Evolutionary conservation across 2,329 filamentous ascomycete genomes (phyloP).

Genomic region (Macroventuria anomochaeta): DNA sequence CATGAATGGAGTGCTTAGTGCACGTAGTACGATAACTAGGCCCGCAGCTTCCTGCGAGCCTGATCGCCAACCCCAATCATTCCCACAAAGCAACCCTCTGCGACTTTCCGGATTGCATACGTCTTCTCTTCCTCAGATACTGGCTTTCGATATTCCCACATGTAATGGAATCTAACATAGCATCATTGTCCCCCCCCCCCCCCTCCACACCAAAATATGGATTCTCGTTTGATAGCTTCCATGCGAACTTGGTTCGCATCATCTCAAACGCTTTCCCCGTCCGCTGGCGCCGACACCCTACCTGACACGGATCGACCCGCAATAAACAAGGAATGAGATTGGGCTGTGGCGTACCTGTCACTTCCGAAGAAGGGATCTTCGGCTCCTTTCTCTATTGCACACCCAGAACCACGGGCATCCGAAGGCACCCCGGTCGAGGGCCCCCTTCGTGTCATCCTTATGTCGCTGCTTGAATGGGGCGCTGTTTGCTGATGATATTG

Average conservation of each 20-base stretch:
- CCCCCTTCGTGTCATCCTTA: constrained; percentile 65
- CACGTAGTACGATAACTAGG: not conserved
- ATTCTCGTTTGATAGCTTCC: constrained; percentile 20
- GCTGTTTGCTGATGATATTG: constrained; percentile 61
- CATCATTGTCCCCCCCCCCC: constrained; percentile 22
- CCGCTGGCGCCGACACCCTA: constrained; percentile 17
- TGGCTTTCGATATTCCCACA: constrained; percentile 64
- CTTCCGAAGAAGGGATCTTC: constrained; percentile 78
- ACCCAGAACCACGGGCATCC: constrained; percentile 80
- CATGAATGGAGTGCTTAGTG: not conserved
- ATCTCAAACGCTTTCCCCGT: constrained; percentile 10
- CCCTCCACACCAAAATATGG: not conserved
- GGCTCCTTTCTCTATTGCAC: constrained; percentile 61
- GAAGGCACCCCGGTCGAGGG: constrained; percentile 71
- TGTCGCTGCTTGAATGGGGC: constrained; percentile 62
- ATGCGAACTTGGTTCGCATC: constrained; percentile 21
- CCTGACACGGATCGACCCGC: constrained; percentile 10
- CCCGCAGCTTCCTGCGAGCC: not conserved
- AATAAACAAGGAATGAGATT: constrained; percentile 1
- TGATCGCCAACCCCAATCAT: not conserved
- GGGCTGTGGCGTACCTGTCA: constrained; percentile 60
- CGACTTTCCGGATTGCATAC: not conserved
- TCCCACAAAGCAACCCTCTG: not conserved
- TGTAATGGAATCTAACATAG: constrained; percentile 65
- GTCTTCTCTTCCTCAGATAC: constrained; percentile 29